These are phyloP conservation scores for Phaseolus coccineus DNA, from an alignment of 331 rosid species.

Conservation along the genomic window DNA sequence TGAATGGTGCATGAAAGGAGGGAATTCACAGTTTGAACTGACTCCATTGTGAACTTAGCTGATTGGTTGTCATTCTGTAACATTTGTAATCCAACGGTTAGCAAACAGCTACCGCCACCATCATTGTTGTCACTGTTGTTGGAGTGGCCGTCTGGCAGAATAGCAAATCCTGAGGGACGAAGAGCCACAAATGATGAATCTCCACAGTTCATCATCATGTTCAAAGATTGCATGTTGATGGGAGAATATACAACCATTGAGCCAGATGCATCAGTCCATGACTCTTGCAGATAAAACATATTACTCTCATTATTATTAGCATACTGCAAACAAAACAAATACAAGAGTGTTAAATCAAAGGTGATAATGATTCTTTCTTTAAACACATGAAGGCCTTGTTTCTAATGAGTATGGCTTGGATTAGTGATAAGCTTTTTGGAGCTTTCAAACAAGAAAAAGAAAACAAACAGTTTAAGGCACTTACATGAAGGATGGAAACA, in stretches of 20 bases:
- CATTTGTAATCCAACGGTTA: conserved; percentile 79
- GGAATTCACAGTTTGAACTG: conserved; percentile 62
- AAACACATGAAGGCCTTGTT: neutral
- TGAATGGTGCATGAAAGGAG: conserved; percentile 71
- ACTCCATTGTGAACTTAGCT: conserved; percentile 67
- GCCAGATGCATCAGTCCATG: conserved; percentile 69
- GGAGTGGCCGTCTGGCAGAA: conserved; percentile 61
- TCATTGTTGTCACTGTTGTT: neutral
- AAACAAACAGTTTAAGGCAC: neutral
- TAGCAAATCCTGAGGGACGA: conserved; percentile 82
- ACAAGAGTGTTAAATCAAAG: neutral
- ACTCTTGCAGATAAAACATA: conserved; percentile 75
- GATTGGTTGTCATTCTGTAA: conserved; percentile 56
- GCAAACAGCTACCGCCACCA: conserved; percentile 43
- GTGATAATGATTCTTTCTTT: neutral
- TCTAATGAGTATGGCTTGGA: no score
- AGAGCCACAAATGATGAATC: conserved; percentile 73
- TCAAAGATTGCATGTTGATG: conserved; percentile 58
- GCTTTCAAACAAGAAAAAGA: no score
- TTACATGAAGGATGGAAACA: conserved; percentile 78
- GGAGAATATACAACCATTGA: conserved; percentile 82
- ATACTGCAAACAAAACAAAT: conserved; percentile 47
- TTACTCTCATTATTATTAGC: conserved; percentile 50
- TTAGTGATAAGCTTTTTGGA: no score
- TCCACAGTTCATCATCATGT: conserved; percentile 64